Evolutionary conservation across 2,329 filamentous ascomycete species (phyloP).

Genomic region (Fusarium sp.): DNA sequence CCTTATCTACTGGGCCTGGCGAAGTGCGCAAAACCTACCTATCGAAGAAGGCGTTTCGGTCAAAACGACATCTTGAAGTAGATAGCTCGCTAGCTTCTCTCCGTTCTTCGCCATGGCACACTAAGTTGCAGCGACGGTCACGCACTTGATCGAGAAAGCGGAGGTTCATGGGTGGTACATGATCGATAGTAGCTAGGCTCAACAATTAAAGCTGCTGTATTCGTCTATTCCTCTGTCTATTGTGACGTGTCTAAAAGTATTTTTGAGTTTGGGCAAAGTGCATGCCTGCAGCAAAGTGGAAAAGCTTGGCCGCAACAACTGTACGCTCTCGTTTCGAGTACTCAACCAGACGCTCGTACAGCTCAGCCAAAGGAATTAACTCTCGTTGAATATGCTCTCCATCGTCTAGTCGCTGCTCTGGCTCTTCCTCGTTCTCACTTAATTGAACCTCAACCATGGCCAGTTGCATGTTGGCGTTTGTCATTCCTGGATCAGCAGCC

Average conservation of each 20-base stretch:
- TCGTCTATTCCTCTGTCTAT: too few species aligned
- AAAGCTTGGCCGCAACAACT: constrained; percentile 48
- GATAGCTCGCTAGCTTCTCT: too few species aligned
- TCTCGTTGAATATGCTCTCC: constrained; percentile 48
- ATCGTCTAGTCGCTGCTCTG: constrained; percentile 47
- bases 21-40: too few species aligned
- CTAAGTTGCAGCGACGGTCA: too few species aligned
- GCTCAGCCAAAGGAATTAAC: constrained; percentile 42
- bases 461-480: constrained; percentile 49
- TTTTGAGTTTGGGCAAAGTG: constrained; percentile 50
- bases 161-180: too few species aligned
- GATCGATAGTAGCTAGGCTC: too few species aligned
- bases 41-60: too few species aligned
- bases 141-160: too few species aligned
- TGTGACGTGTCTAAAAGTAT: constrained; percentile 36
- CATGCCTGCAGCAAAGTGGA: constrained; percentile 51
- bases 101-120: too few species aligned
- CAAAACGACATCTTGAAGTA: too few species aligned
- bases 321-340: constrained; percentile 47
- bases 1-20: too few species aligned
- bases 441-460: constrained; percentile 49
- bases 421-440: constrained; percentile 38
- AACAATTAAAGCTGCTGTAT: too few species aligned
- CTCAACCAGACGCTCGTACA: constrained; percentile 47
- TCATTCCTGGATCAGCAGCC: constrained; percentile 48